These are phyloP conservation scores for Suhomyces xylopsoci DNA, from an alignment of 805 yeast genomes.

Conservation along the genomic window DNA sequence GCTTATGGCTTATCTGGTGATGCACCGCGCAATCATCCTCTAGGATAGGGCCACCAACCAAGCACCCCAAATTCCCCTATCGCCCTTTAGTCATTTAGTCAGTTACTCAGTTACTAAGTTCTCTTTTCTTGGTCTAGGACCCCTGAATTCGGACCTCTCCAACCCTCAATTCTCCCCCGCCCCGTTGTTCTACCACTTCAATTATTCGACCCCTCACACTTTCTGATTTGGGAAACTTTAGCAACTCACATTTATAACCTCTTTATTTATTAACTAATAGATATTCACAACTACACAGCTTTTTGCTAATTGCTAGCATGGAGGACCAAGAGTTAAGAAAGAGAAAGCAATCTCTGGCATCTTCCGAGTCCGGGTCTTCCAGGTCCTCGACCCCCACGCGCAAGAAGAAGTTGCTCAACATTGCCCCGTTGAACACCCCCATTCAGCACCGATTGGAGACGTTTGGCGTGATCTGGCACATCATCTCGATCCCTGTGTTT, in stretches of 20 bases:
- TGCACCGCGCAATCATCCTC: not conserved
- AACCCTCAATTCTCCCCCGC: not conserved
- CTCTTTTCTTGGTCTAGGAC: not conserved
- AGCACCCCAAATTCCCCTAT: not conserved
- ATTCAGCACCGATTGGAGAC: conserved; percentile 60
- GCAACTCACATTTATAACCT: not conserved
- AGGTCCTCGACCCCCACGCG: not conserved
- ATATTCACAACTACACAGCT: not conserved
- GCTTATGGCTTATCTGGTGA: not conserved
- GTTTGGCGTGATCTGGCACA: conserved; percentile 67
- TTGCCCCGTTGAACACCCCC: conserved; percentile 60
- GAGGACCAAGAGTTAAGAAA: not conserved
- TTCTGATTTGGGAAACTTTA: not conserved
- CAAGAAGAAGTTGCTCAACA: conserved; percentile 19
- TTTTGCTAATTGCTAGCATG: not conserved
- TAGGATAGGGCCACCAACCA: not conserved
- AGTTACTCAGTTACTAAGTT: too few relatives aligned
- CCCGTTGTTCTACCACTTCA: not conserved
- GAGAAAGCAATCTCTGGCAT: not conserved
- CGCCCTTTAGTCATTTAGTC: not conserved
- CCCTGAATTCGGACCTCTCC: not conserved
- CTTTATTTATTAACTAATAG: too few relatives aligned
- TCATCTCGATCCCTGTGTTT: conserved; percentile 62
- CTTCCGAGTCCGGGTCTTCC: not conserved
- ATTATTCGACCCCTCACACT: not conserved